A percentile compares a stretch with the other conserved stretches of the same genome.
Evolutionary conservation across 2,329 filamentous ascomycete species (phyloP).

Genomic region (Pseudogymnoascus sp.): DNA sequence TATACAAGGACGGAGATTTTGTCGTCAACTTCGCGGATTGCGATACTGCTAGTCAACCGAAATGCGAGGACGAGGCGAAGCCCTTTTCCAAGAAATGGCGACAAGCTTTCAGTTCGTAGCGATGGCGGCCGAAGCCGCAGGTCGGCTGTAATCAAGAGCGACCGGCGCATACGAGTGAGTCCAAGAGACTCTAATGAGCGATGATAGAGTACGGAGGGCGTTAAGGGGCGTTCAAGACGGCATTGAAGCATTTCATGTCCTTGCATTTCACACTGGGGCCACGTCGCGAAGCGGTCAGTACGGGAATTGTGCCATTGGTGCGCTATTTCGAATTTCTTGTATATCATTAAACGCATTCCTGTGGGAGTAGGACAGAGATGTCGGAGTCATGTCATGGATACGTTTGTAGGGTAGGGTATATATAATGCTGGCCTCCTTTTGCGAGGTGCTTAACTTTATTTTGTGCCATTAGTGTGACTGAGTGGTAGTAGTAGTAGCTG

Average conservation of each 20-base stretch:
- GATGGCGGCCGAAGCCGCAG: not conserved
- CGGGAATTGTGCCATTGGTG: not conserved
- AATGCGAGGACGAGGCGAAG: slow-evolving; percentile 63
- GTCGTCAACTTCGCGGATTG: slow-evolving; percentile 73
- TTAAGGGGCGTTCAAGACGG: not conserved
- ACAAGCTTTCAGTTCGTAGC: slow-evolving; percentile 1
- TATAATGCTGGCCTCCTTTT: slow-evolving; percentile 1
- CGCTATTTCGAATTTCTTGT: slow-evolving; percentile 5
- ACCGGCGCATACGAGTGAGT: not conserved
- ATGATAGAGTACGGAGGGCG: not conserved
- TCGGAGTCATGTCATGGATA: not conserved
- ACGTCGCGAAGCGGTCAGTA: not conserved
- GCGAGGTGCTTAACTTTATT: not conserved
- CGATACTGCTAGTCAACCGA: slow-evolving; percentile 42
- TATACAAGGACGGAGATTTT: slow-evolving; percentile 78
- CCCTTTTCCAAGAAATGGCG: slow-evolving; percentile 27
- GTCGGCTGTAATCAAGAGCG: not conserved
- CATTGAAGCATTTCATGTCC: slow-evolving; percentile 3
- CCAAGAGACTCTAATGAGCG: slow-evolving; percentile 5
- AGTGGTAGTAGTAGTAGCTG: not conserved
- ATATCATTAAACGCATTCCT: slow-evolving; percentile 5
- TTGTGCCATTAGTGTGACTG: not conserved
- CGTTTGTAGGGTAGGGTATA: slow-evolving; percentile 2
- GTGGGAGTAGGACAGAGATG: not conserved
- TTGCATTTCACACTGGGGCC: slow-evolving; percentile 2